These are phyloP conservation scores for Epichloe sibirici DNA, from an alignment of 2,329 filamentous ascomycete species.

Conservation along the genomic window DNA sequence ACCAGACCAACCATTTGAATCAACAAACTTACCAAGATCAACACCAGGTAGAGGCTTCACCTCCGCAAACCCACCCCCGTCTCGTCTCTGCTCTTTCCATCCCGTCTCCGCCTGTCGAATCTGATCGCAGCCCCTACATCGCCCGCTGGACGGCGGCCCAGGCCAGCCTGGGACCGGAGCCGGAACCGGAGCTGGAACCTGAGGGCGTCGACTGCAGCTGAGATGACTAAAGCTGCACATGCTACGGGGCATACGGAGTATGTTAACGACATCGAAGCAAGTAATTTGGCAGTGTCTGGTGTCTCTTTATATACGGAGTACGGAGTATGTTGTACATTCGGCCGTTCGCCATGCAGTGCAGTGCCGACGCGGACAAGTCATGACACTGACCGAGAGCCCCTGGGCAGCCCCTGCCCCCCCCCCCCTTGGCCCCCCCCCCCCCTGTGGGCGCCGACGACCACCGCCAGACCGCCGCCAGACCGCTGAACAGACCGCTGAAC, in stretches of 20 bases:
- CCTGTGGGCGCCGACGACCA: no score
- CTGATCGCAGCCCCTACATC: conserved; percentile 5
- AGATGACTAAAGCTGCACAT: neutral
- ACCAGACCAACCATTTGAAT: no score
- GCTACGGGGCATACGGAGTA: neutral
- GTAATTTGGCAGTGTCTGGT: neutral
- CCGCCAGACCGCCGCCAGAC: no score
- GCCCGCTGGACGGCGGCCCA: neutral
- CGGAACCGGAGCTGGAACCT: neutral
- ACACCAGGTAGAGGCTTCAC: neutral
- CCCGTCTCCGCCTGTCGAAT: conserved; percentile 3
- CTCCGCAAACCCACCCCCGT: neutral
- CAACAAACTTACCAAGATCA: neutral
- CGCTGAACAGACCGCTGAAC: neutral
- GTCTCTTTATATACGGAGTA: neutral
- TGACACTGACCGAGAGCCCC: neutral
- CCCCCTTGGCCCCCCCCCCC: no score
- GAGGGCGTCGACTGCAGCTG: neutral
- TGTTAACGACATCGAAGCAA: neutral
- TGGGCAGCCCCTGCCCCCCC: no score
- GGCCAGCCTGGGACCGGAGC: neutral
- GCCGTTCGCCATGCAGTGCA: neutral
- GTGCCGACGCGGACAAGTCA: neutral
- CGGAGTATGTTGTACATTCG: neutral
- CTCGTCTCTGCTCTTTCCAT: neutral